Evolutionary conservation across 148 eudicot species (phyloP).

Genomic region (Nyssa sinensis): DNA sequence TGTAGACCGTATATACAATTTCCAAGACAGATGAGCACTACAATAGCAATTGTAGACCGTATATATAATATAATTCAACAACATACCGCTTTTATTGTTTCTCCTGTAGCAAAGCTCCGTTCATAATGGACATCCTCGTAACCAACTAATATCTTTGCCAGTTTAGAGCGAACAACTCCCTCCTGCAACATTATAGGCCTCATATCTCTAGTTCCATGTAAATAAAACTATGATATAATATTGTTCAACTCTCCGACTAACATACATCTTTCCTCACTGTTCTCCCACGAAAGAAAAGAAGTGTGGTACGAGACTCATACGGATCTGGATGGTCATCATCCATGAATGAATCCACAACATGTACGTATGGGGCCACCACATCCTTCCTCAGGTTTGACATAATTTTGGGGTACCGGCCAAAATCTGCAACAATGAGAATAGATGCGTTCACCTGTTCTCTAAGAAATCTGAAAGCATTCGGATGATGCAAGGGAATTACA

Average conservation of each 20-base stretch:
- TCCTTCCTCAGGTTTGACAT: constrained; percentile 85
- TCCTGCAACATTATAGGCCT: constrained; percentile 48
- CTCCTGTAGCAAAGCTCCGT: constrained; percentile 58
- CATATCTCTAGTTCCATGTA: not conserved
- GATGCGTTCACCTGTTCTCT: constrained; percentile 84
- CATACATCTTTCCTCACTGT: constrained; percentile 88
- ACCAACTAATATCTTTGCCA: constrained; percentile 55
- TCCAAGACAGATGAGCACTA: no score
- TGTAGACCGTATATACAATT: no score
- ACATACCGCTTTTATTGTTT: constrained; percentile 69
- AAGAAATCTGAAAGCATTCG: constrained; percentile 87
- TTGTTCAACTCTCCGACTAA: constrained; percentile 18
- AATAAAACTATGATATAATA: not conserved
- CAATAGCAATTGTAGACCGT: no score
- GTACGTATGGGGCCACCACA: constrained; percentile 93
- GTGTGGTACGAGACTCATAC: constrained; percentile 69
- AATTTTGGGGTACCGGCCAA: constrained; percentile 65
- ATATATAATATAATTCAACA: not conserved
- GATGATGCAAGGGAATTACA: constrained; percentile 97
- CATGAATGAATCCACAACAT: constrained; percentile 73
- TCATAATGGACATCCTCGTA: constrained; percentile 74
- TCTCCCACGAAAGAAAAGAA: constrained; percentile 88
- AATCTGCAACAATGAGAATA: constrained; percentile 91
- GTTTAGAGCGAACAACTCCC: constrained; percentile 72
- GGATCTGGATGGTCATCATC: constrained; percentile 62